A percentile compares a stretch with the other conserved stretches of the same genome.
Evolutionary conservation across 1,139 yeast genomes (phyloP).

Genomic region (Candida freyschussii): DNA sequence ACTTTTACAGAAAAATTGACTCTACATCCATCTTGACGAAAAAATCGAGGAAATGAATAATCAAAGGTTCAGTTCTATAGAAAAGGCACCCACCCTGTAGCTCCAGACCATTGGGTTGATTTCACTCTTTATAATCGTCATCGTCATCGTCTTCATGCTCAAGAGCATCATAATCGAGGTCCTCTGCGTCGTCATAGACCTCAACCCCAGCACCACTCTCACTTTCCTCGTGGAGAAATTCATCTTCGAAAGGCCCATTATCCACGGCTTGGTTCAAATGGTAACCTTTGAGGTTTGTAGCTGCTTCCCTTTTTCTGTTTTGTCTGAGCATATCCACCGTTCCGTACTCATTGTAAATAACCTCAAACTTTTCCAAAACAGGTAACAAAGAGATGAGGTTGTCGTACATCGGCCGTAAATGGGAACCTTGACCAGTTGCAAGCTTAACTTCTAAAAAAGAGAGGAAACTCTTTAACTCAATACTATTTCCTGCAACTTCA

Average conservation of each 20-base stretch:
- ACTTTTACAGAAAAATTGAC: constrained; percentile 10
- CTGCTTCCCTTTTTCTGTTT: constrained; percentile 17
- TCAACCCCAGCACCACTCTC: constrained; percentile 12
- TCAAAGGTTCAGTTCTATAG: too few relatives aligned
- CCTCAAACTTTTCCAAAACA: constrained; percentile 16
- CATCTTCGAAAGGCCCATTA: too few relatives aligned
- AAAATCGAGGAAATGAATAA: constrained; percentile 8
- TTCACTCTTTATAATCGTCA: constrained; percentile 15
- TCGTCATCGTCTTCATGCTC: constrained; percentile 19
- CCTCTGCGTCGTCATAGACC: constrained; percentile 11
- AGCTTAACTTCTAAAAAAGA: constrained; percentile 28
- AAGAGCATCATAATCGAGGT: constrained; percentile 5
- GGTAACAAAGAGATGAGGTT: constrained; percentile 15
- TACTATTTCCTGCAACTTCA: constrained; percentile 38
- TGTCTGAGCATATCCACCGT: constrained; percentile 13
- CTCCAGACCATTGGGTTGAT: too few relatives aligned
- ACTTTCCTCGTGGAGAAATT: constrained; percentile 11
- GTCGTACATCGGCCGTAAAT: constrained; percentile 6
- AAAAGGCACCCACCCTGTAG: too few relatives aligned
- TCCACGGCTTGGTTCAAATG: too few relatives aligned
- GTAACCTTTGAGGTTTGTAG: constrained; percentile 13
- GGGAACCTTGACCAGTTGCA: constrained; percentile 14
- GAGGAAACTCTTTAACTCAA: constrained; percentile 34
- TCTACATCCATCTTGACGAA: constrained; percentile 5
- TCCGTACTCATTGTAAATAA: constrained; percentile 11